These are phyloP conservation scores for Amoeboaphelidium occidentale DNA, from an alignment of 371 early-diverging fungal species.

Conservation along the genomic window DNA sequence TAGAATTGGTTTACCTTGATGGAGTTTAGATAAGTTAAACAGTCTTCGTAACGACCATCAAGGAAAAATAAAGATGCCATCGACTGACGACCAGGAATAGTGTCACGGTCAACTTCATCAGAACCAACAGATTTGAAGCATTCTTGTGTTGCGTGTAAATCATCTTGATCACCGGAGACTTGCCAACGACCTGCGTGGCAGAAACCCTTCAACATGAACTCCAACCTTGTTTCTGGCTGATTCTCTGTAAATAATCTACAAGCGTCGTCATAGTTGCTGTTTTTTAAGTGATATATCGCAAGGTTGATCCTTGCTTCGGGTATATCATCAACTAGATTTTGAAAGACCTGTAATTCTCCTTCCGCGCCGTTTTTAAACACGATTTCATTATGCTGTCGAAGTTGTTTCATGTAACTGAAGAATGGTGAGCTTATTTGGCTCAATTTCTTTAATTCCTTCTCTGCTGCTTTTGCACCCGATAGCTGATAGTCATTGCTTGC, in stretches of 20 bases:
- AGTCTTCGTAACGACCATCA: slow-evolving; percentile 25
- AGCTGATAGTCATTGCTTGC: slow-evolving; percentile 27
- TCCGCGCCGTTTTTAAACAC: slow-evolving; percentile 24
- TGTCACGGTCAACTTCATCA: slow-evolving; percentile 25
- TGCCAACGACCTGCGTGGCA: slow-evolving; percentile 23
- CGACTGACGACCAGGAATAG: slow-evolving; percentile 26
- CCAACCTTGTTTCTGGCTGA: slow-evolving; percentile 22
- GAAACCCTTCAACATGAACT: slow-evolving; percentile 27
- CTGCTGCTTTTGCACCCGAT: slow-evolving; percentile 27
- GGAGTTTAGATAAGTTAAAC: slow-evolving; percentile 23
- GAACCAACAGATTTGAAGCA: slow-evolving; percentile 28
- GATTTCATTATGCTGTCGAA: slow-evolving; percentile 7
- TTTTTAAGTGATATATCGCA: slow-evolving; percentile 21
- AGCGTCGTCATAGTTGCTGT: slow-evolving; percentile 20
- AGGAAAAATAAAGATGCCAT: slow-evolving; percentile 28
- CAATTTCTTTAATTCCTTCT: slow-evolving; percentile 17
- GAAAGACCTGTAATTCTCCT: slow-evolving; percentile 21
- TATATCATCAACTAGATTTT: slow-evolving; percentile 20
- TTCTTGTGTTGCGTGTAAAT: slow-evolving; percentile 26
- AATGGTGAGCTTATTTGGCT: slow-evolving; percentile 10
- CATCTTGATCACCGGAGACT: slow-evolving; percentile 23
- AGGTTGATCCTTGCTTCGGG: slow-evolving; percentile 27
- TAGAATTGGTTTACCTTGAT: slow-evolving; percentile 17
- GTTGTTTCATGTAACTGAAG: background rate
- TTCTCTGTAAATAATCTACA: slow-evolving; percentile 25